phyloP scores from a whole-genome alignment of 2,329 filamentous ascomycete genomes.

The Fonsecaea multimorphosa region DNA sequence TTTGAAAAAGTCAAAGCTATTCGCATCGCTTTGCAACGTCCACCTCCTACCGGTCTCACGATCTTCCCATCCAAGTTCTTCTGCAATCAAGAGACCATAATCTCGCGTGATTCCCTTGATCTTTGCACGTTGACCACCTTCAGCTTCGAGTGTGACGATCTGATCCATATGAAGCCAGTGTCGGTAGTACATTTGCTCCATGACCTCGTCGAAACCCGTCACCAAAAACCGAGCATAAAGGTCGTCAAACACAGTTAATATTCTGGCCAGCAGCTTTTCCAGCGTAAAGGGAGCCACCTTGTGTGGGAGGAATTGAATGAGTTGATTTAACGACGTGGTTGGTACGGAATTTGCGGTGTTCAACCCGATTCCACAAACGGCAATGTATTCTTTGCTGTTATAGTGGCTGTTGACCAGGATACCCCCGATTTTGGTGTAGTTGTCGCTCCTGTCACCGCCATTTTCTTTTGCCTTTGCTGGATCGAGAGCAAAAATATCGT shows the following conservation, averaged over 20 bases:
- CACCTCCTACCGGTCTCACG: conserved; percentile 76
- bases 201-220: conserved; percentile 72
- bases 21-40: conserved; percentile 92
- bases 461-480: conserved; percentile 47
- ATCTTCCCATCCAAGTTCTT: conserved; percentile 78
- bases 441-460: conserved; percentile 35
- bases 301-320: conserved; percentile 56
- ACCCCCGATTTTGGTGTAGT: conserved; percentile 88
- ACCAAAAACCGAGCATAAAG: conserved; percentile 77
- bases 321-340: conserved; percentile 81
- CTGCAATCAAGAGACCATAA: conserved; percentile 83
- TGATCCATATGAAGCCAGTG: conserved; percentile 86
- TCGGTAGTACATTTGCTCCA: conserved; percentile 79
- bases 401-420: conserved; percentile 91
- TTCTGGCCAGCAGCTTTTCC: conserved; percentile 81
- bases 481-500: conserved; percentile 82
- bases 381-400: conserved; percentile 75
- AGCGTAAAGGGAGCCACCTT: conserved; percentile 63
- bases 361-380: conserved; percentile 84
- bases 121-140: conserved; percentile 71
- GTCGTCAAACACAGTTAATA: conserved; percentile 77
- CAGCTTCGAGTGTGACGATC: conserved; percentile 74
- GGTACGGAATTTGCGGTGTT: conserved; percentile 85
- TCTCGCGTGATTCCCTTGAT: conserved; percentile 90
- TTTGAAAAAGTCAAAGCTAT: conserved; percentile 97